Evolutionary conservation across 164 flowering plant species (phyloP).

Genomic region (Vitis labrusca): DNA sequence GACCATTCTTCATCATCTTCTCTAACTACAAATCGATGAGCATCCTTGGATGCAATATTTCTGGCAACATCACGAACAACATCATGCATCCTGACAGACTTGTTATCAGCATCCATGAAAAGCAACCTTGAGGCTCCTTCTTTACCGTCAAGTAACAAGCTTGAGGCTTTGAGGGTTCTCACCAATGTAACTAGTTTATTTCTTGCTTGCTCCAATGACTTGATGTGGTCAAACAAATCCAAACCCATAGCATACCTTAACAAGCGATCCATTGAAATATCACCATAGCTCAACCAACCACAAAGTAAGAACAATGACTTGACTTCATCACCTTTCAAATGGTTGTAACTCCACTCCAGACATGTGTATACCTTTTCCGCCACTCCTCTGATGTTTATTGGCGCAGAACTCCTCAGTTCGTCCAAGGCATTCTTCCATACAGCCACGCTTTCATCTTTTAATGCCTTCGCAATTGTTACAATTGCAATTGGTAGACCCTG

Average conservation of each 20-base stretch:
- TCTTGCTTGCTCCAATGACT: conserved; percentile 2
- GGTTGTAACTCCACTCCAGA: conserved; percentile 13
- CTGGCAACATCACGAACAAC: conserved; percentile 5
- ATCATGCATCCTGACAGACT: too few relatives aligned
- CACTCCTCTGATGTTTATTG: neutral
- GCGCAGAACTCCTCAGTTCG: neutral
- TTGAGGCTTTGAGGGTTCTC: conserved; percentile 1
- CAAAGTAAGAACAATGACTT: conserved; percentile 12
- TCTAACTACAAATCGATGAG: neutral
- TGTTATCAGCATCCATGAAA: too few relatives aligned
- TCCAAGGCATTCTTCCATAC: conserved; percentile 10
- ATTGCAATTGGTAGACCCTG: conserved; percentile 3
- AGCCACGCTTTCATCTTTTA: neutral
- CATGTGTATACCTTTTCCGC: neutral
- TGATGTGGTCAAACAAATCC: neutral
- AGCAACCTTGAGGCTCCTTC: too few relatives aligned
- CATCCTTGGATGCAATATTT: conserved; percentile 1
- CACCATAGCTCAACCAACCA: neutral
- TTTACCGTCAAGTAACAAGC: conserved; percentile 1
- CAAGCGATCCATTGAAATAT: neutral
- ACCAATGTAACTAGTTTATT: conserved; percentile 3
- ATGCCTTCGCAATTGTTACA: neutral
- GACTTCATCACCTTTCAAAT: conserved; percentile 4
- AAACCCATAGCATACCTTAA: conserved; percentile 5
- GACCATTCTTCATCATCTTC: too few relatives aligned